Percentiles rank a stretch among this genome's conserved stretches.
These are phyloP conservation scores for Trypanosoma rangeli DNA, from an alignment of 208 protist species.

Conservation along the genomic window DNA sequence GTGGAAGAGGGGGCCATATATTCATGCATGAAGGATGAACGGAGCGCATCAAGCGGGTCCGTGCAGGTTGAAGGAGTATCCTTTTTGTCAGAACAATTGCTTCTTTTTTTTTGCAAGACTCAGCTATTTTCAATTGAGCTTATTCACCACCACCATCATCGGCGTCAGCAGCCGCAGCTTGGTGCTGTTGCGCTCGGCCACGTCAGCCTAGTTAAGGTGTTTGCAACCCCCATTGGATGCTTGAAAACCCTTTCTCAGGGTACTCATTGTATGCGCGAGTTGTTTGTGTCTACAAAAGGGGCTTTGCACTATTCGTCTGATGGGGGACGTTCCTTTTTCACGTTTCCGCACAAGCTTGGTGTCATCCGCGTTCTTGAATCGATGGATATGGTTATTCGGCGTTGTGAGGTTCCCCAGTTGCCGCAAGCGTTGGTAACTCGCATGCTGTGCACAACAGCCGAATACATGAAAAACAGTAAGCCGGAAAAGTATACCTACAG, in stretches of 20 bases:
- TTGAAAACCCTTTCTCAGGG: conserved; percentile 18
- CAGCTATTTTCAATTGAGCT: conserved; percentile 20
- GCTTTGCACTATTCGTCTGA: conserved; percentile 67
- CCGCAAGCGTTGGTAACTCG: conserved; percentile 9
- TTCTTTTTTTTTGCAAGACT: conserved; percentile 25
- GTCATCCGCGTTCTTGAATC: conserved; percentile 45
- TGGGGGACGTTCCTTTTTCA: conserved; percentile 44
- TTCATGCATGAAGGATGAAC: conserved; percentile 6
- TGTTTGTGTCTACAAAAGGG: conserved; percentile 50
- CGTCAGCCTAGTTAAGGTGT: conserved; percentile 14
- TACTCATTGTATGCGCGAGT: conserved; percentile 17
- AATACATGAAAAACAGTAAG: not conserved
- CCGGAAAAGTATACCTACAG: conserved; percentile 13
- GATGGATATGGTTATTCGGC: conserved; percentile 19
- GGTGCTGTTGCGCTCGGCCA: conserved; percentile 10
- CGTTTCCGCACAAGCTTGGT: conserved; percentile 64
- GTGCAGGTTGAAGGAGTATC: conserved; percentile 15
- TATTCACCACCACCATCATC: not conserved
- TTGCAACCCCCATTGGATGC: conserved; percentile 20
- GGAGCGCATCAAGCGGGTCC: not conserved
- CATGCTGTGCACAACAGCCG: conserved; percentile 2
- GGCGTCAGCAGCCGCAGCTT: not conserved
- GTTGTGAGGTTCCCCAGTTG: conserved; percentile 21
- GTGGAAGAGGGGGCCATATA: conserved; percentile 23
- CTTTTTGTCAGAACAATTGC: conserved; percentile 26